Percentiles rank a stretch among this genome's conserved stretches.
phyloP scores from a whole-genome alignment of 495 filamentous ascomycete genomes.

The Glutinoglossum americanum region DNA sequence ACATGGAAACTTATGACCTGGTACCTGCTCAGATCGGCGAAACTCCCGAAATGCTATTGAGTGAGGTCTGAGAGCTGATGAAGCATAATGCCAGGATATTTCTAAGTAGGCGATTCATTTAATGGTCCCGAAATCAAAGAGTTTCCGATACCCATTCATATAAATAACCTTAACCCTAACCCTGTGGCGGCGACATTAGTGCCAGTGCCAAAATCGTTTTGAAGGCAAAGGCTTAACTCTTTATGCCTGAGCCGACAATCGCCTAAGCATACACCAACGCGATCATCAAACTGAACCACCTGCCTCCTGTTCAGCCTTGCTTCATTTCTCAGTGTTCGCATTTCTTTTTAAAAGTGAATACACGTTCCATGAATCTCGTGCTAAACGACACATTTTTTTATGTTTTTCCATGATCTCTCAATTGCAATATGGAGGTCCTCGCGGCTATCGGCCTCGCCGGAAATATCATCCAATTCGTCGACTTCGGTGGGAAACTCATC shows the following conservation, averaged over 20 bases:
- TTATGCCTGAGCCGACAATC: not conserved
- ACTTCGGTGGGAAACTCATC: slow-evolving; percentile 12
- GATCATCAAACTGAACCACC: not conserved
- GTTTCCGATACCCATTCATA: no score
- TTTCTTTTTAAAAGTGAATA: not conserved
- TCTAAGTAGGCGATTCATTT: no score
- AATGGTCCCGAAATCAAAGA: no score
- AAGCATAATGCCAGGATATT: no score
- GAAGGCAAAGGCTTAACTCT: not conserved
- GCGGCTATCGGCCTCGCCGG: slow-evolving; percentile 12
- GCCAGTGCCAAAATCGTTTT: not conserved
- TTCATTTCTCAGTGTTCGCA: not conserved
- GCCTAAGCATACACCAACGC: not conserved
- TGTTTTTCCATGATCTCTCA: not conserved
- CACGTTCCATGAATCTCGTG: not conserved
- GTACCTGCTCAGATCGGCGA: no score
- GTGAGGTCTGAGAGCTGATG: no score
- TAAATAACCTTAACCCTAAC: no score
- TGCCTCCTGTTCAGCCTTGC: not conserved
- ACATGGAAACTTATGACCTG: no score
- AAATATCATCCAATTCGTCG: slow-evolving; percentile 15
- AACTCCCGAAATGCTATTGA: no score
- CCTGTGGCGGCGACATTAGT: not conserved
- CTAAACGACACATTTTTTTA: not conserved
- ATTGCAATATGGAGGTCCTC: slow-evolving; percentile 13